Evolutionary conservation across 352 stramenopile species (phyloP).

Genomic region (Phytopythium aichiense): DNA sequence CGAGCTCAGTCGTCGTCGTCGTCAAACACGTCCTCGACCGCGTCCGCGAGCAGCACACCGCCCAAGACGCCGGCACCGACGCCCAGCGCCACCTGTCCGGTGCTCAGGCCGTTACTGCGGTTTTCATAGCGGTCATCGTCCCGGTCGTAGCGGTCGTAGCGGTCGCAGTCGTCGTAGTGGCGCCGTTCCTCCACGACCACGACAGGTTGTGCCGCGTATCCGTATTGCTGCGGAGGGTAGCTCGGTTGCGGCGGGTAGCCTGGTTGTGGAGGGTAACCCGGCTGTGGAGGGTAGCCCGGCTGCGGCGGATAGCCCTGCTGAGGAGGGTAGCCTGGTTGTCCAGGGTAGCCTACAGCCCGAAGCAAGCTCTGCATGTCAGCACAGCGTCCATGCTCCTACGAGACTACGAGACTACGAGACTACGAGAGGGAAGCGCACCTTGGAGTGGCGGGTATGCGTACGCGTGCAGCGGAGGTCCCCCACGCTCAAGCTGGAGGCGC

Average conservation of each 20-base stretch:
- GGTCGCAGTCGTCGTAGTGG: slow-evolving; percentile 22
- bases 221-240: slow-evolving; percentile 13
- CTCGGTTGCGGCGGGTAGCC: not conserved
- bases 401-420: not conserved
- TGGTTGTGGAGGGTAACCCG: not conserved
- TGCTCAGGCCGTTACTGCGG: slow-evolving; percentile 24
- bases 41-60: slow-evolving; percentile 70
- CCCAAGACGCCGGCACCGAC: slow-evolving; percentile 67
- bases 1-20: slow-evolving; percentile 2
- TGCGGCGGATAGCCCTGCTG: slow-evolving; percentile 21
- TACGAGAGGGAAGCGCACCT: not conserved
- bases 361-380: not conserved
- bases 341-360: not conserved
- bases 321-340: not conserved
- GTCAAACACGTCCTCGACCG: slow-evolving; percentile 58
- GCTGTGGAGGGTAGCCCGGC: not conserved
- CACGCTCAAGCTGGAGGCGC: slow-evolving; percentile 41
- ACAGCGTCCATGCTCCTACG: not conserved
- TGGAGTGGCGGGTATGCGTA: not conserved
- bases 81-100: slow-evolving; percentile 54
- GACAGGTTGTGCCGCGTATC: slow-evolving; percentile 1
- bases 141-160: slow-evolving; percentile 12
- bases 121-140: not conserved
- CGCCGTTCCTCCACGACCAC: not conserved
- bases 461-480: not conserved